Base-by-base conservation (phyloP, 2,329 filamentous ascomycete species). In the Fusarium caatingaense region DNA sequence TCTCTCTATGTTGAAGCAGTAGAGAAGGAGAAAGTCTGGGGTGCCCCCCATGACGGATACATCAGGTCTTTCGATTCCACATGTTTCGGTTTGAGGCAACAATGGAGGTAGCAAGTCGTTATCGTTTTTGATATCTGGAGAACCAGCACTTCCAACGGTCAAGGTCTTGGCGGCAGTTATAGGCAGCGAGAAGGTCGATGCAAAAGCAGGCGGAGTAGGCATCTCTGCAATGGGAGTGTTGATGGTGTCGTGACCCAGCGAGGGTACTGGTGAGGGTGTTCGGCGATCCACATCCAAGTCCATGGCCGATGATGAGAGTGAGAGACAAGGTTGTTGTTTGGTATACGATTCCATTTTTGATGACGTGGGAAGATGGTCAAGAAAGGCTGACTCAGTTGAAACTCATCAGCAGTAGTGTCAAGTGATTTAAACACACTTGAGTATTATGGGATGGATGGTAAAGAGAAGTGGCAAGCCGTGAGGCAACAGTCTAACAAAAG, bases 1-100 rank as follows among this genome's bases (percentile, higher is more conserved):
- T 42, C 73, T 68, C 8, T 59, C 42, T 9, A 75, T 66, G 34
- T 75, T 58, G 51, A 72, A 72, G 37, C 73, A 75, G 25, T 70
- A 59, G 21, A 75, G 58, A 45, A 75, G 64, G 34, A 74, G 61
- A 53, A 75, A 75, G n/a, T 70, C 69, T 13, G 71, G 58, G 8
- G 67, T 71, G 18, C 70, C 68, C 16, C 64, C 56, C 16, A 66
- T 45, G 30, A 50, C 40, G 10, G 60, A 53, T 23, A 69, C 37
- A 27, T 47, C 46, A 30, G 56, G 42, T 28, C 62, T 66, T 15
- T 56, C 64, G 6, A 56, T 37, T 40, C 48, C 62, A 49, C 63
- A 70, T 15, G 48, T 60, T 45, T 56, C 42, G 18, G 53, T 64
- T 10, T 64, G 64, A 27, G 67, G 61, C 18, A 63, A 45, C 7